phyloP scores from a whole-genome alignment of 176 grass and related monocot genomes.

The Aegilops tauschii region DNA sequence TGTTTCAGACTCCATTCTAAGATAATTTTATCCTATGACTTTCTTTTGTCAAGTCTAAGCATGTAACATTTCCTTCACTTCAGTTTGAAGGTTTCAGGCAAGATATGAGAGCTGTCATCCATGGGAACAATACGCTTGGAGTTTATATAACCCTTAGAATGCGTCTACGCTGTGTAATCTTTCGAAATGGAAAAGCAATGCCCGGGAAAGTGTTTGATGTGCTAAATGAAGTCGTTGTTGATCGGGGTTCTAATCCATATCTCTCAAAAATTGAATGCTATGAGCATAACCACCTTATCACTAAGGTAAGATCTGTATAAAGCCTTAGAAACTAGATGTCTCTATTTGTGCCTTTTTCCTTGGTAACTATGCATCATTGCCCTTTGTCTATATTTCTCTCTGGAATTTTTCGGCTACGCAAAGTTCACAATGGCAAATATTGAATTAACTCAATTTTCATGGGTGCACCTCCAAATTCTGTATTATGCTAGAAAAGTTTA shows the following conservation, averaged over 20 bases:
- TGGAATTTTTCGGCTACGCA: background rate
- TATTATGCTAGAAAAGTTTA: conserved; percentile 19
- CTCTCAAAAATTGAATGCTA: conserved; percentile 99
- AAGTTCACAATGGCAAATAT: background rate
- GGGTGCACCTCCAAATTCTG: background rate
- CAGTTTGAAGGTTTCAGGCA: conserved; percentile 89
- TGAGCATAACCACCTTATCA: conserved; percentile 93
- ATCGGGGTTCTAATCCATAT: conserved; percentile 97
- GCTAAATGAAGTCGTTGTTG: conserved; percentile 95
- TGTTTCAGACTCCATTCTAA: conserved; percentile 22
- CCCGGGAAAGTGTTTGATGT: conserved; percentile 98
- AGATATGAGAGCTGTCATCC: conserved; percentile 87
- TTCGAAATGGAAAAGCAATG: conserved; percentile 91
- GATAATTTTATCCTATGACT: conserved; percentile 25
- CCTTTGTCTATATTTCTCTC: conserved; percentile 3
- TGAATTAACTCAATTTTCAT: background rate
- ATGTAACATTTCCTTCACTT: conserved; percentile 29
- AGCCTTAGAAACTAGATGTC: background rate
- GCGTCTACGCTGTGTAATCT: conserved; percentile 87
- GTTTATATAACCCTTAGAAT: conserved; percentile 99
- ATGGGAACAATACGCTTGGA: conserved; percentile 93
- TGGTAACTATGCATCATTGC: conserved; percentile 1
- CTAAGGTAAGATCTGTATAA: conserved; percentile 66
- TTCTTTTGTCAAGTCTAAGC: conserved; percentile 30
- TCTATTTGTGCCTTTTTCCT: conserved; percentile 10